Evolutionary conservation across 2,329 filamentous ascomycete genomes (phyloP).

Genomic region (Allantophomopsis cytisporea): DNA sequence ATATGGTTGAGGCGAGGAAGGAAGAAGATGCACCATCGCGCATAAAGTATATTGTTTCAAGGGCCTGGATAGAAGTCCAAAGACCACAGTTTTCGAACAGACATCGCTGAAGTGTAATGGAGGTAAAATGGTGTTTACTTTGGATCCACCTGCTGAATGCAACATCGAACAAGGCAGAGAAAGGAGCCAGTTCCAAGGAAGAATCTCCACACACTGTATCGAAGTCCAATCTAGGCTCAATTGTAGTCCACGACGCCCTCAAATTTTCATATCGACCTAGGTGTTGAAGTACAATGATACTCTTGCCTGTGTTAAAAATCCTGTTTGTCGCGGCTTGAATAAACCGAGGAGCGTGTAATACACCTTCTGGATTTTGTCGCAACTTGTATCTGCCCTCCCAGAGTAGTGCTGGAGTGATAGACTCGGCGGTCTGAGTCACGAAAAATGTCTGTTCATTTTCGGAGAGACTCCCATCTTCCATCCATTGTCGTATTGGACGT

Average conservation of each 20-base stretch:
- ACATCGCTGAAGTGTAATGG: slow-evolving; percentile 46
- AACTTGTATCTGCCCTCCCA: slow-evolving; percentile 70
- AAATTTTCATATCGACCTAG: slow-evolving; percentile 38
- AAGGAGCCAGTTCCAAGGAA: slow-evolving; percentile 42
- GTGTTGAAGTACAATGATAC: slow-evolving; percentile 68
- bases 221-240: slow-evolving; percentile 39
- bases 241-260: slow-evolving; percentile 16
- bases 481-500: slow-evolving; percentile 69
- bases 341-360: slow-evolving; percentile 60
- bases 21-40: slow-evolving; percentile 57
- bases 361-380: slow-evolving; percentile 41
- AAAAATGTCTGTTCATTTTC: slow-evolving; percentile 62
- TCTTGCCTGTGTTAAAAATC: slow-evolving; percentile 83
- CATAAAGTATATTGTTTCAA: slow-evolving; percentile 66
- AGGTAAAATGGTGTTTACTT: slow-evolving; percentile 58
- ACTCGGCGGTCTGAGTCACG: slow-evolving; percentile 42
- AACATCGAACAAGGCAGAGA: slow-evolving; percentile 59
- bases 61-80: slow-evolving; percentile 44
- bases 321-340: slow-evolving; percentile 53
- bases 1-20: slow-evolving; percentile 53
- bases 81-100: slow-evolving; percentile 61
- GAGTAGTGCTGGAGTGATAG: slow-evolving; percentile 46
- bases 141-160: slow-evolving; percentile 68
- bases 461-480: slow-evolving; percentile 62
- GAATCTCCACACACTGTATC: slow-evolving; percentile 35